Conservation (phyloP, 2,329 filamentous ascomycete genomes). For the Lasiodiplodia hormozganensis region DNA sequence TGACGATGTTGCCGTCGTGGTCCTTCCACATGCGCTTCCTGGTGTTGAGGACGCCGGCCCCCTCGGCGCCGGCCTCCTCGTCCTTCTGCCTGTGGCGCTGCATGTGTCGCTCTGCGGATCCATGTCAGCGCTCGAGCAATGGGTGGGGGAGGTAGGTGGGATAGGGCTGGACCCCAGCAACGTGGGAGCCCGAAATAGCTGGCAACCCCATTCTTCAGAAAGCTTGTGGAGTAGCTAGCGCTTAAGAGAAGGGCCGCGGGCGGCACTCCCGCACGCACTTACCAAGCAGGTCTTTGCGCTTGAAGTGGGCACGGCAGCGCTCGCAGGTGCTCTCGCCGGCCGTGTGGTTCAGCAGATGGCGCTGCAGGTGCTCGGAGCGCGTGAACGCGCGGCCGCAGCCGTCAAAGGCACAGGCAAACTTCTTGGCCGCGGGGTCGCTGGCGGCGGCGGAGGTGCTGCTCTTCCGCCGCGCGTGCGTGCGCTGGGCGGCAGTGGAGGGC, state of each 20-base stretch:
- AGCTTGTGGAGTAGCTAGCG: slow-evolving; percentile 17
- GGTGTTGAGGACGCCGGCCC: slow-evolving; percentile 60
- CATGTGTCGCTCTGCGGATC: slow-evolving; percentile 62
- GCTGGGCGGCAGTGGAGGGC: slow-evolving; percentile 16
- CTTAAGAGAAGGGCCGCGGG: slow-evolving; percentile 20
- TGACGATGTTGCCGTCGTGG: slow-evolving; percentile 60
- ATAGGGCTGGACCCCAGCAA: slow-evolving; percentile 14
- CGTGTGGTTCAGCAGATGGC: slow-evolving; percentile 65
- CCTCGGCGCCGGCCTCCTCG: slow-evolving; percentile 61
- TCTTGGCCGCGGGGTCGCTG: slow-evolving; percentile 31
- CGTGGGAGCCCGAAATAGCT: slow-evolving; percentile 10
- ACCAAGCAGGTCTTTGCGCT: slow-evolving; percentile 66
- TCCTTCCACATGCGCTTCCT: slow-evolving; percentile 65
- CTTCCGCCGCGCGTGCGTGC: slow-evolving; percentile 24
- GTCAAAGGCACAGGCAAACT: slow-evolving; percentile 52
- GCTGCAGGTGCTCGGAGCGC: slow-evolving; percentile 64
- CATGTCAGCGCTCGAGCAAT: slow-evolving; percentile 34
- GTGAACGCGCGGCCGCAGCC: slow-evolving; percentile 63
- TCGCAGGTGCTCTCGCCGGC: slow-evolving; percentile 61
- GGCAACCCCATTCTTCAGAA: slow-evolving; percentile 21
- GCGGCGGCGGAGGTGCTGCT: slow-evolving; percentile 7
- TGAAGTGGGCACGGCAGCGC: slow-evolving; percentile 67
- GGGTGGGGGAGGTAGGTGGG: slow-evolving; percentile 22
- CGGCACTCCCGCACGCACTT: slow-evolving; percentile 35
- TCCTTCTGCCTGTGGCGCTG: slow-evolving; percentile 61